Conservation (phyloP, 345 rosid species). For the Dovyalis caffra region DNA sequence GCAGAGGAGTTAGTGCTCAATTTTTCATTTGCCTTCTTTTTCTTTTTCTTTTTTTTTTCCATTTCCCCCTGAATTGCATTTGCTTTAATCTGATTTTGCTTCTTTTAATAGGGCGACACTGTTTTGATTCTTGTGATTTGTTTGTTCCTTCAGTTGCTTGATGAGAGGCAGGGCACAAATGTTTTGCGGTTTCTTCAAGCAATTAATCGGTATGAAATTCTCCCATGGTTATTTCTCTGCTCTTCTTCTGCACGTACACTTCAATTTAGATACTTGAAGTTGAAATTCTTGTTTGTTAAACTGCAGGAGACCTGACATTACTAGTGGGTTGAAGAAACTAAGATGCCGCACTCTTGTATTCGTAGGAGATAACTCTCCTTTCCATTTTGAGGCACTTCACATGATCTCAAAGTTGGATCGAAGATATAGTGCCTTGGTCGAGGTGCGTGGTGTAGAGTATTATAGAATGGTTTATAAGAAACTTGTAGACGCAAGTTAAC, state of each 20-base stretch:
- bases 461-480: background rate
- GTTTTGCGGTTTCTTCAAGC: constrained; percentile 30
- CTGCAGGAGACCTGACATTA: constrained; percentile 83
- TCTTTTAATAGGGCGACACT: background rate
- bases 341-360: constrained; percentile 81
- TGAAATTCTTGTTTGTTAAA: background rate
- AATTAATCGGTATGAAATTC: constrained; percentile 14
- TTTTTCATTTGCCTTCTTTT: background rate
- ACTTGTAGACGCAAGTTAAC: background rate
- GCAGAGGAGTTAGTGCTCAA: constrained; percentile 25
- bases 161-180: constrained; percentile 30
- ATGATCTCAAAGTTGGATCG: constrained; percentile 80
- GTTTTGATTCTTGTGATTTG: background rate
- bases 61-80: background rate
- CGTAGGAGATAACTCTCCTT: constrained; percentile 84
- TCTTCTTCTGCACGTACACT: background rate
- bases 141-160: constrained; percentile 24
- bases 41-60: background rate
- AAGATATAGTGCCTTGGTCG: constrained; percentile 83
- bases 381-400: constrained; percentile 80
- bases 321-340: constrained; percentile 67
- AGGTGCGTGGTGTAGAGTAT: constrained; percentile 39
- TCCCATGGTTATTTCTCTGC: background rate
- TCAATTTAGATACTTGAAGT: background rate
- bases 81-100: background rate